Percentiles rank a stretch among this genome's conserved stretches.
Evolutionary conservation across 2,329 filamentous ascomycete species (phyloP).

Genomic region (Cladophialophora bantiana): DNA sequence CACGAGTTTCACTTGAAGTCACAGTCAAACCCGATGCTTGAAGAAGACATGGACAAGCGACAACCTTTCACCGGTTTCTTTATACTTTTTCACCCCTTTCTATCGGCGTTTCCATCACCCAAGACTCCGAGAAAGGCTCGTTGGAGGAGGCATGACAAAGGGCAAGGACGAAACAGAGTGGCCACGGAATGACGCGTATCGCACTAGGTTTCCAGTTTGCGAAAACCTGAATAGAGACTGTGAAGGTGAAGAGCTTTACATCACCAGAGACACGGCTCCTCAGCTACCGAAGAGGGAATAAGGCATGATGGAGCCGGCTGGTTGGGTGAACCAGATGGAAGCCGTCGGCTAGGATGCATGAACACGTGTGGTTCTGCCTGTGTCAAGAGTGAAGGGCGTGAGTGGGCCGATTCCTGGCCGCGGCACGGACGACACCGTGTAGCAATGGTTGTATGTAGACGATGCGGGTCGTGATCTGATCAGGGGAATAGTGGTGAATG

Average conservation of each 20-base stretch:
- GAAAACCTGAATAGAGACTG: neutral
- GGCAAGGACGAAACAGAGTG: constrained; percentile 6
- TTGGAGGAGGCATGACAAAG: neutral
- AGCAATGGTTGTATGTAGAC: neutral
- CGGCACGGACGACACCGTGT: neutral
- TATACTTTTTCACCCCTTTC: neutral
- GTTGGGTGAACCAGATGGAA: neutral
- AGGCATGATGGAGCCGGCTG: constrained; percentile 2
- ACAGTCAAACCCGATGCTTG: neutral
- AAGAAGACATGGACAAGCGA: neutral
- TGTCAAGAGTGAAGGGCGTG: neutral
- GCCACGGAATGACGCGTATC: constrained; percentile 8
- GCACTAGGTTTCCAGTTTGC: neutral
- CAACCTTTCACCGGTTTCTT: neutral
- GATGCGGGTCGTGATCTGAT: neutral
- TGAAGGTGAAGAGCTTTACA: neutral
- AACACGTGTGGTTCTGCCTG: neutral
- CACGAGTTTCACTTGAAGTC: neutral
- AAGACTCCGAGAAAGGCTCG: constrained; percentile 2
- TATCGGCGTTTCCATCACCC: neutral
- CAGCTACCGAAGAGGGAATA: constrained; percentile 10
- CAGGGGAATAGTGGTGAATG: neutral
- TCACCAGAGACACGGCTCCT: neutral
- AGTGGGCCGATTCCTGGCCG: neutral
- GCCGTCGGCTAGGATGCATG: neutral